A percentile compares a stretch with the other conserved stretches of the same genome.
Conservation (phyloP, 208 protist genomes). For the Porcisia deanei region DNA sequence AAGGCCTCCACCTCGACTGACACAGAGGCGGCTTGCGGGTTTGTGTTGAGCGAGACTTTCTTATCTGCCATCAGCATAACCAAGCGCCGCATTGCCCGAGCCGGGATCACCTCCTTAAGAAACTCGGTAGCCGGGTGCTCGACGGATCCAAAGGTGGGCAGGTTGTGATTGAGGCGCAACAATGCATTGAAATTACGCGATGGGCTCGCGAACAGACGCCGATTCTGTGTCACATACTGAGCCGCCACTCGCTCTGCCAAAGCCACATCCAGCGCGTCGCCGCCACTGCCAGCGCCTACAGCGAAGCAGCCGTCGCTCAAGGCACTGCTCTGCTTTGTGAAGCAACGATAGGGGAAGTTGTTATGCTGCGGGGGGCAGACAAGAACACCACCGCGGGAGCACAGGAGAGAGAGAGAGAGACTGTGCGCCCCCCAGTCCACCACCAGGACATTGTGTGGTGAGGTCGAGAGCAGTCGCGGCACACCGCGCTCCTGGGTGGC, state of each 20-base stretch:
- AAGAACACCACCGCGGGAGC: slow-evolving; percentile 55
- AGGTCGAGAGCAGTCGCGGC: slow-evolving; percentile 26
- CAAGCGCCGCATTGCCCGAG: slow-evolving; percentile 71
- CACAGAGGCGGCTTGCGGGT: slow-evolving; percentile 53
- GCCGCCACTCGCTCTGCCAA: slow-evolving; percentile 72
- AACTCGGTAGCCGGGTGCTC: slow-evolving; percentile 31
- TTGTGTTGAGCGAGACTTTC: slow-evolving; percentile 78
- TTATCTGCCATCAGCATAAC: slow-evolving; percentile 71
- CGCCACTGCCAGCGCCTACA: slow-evolving; percentile 35
- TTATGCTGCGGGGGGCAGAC: slow-evolving; percentile 26
- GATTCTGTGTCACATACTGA: slow-evolving; percentile 74
- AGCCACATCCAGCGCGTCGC: slow-evolving; percentile 66
- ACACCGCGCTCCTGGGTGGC: slow-evolving; percentile 24
- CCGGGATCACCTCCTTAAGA: slow-evolving; percentile 62
- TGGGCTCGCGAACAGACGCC: slow-evolving; percentile 50
- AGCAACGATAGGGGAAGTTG: slow-evolving; percentile 40
- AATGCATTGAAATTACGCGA: slow-evolving; percentile 37
- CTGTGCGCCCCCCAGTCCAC: slow-evolving; percentile 83
- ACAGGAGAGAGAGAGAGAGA: slow-evolving; percentile 58
- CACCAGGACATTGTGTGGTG: slow-evolving; percentile 59
- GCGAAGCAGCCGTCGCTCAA: slow-evolving; percentile 29
- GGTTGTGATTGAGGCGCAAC: slow-evolving; percentile 25
- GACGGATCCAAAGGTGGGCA: slow-evolving; percentile 21
- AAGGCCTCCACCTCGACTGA: slow-evolving; percentile 88
- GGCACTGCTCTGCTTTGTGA: slow-evolving; percentile 19